Conservation (phyloP, 139 green algal species). For the Pedinophyceae sp. region DNA sequence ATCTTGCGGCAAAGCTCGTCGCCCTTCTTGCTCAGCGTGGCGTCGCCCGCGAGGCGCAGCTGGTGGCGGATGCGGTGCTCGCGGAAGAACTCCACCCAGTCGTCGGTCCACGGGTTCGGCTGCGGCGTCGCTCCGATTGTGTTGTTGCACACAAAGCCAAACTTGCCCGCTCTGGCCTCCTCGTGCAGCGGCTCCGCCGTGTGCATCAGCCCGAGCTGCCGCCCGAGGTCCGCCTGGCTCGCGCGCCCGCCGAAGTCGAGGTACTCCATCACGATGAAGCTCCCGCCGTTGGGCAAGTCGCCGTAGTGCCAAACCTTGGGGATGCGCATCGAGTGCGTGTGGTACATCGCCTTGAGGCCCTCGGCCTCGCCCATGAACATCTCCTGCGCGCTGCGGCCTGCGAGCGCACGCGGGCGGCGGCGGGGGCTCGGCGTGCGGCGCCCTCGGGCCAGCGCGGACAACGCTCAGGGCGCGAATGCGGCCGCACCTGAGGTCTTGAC, state of each 20-base stretch:
- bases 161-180: constrained; percentile 31
- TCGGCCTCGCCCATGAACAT: constrained; percentile 83
- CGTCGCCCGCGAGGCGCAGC: constrained; percentile 46
- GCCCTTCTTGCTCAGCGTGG: constrained; percentile 32
- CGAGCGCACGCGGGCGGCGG: constrained; percentile 1
- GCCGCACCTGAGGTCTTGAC: constrained; percentile 60
- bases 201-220: constrained; percentile 73
- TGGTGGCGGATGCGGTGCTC: constrained; percentile 48
- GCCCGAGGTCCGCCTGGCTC: constrained; percentile 43
- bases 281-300: constrained; percentile 21
- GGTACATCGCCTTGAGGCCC: constrained; percentile 29
- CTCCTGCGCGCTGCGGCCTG: constrained; percentile 9
- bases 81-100: constrained; percentile 73
- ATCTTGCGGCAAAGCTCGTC: constrained; percentile 58
- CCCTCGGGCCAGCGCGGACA: too few species aligned
- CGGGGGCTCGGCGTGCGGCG: constrained; percentile 4
- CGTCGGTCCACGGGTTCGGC: constrained; percentile 73
- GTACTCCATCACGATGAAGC: constrained; percentile 91
- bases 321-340: constrained; percentile 23
- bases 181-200: constrained; percentile 35
- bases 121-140: constrained; percentile 88
- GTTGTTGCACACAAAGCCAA: constrained; percentile 92
- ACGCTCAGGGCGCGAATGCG: too few species aligned
- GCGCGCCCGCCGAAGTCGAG: constrained; percentile 45
- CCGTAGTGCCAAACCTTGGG: constrained; percentile 54